Evolutionary conservation across 2,329 filamentous ascomycete species (phyloP).

Genomic region (Cordyceps militaris): DNA sequence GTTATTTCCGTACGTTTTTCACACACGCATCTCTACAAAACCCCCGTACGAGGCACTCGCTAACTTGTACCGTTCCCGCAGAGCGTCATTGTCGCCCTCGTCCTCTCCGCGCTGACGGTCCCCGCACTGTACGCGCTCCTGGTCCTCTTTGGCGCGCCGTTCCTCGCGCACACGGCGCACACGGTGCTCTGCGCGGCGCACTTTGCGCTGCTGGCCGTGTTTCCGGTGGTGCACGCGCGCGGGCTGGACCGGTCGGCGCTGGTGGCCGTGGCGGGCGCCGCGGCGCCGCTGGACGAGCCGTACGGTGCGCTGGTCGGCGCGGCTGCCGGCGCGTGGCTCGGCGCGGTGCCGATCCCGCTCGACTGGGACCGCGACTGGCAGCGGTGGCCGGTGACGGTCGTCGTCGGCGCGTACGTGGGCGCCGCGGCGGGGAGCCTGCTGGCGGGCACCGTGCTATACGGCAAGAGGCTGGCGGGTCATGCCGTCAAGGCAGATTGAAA

Average conservation of each 20-base stretch:
- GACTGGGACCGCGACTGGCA: constrained; percentile 99
- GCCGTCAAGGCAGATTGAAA: constrained; percentile 23
- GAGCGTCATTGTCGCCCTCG: constrained; percentile 39
- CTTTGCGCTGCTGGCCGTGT: constrained; percentile 68
- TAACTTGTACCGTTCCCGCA: constrained; percentile 17
- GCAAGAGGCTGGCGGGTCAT: constrained; percentile 32
- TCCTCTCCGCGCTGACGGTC: constrained; percentile 64
- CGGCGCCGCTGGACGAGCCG: constrained; percentile 71
- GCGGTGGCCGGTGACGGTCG: constrained; percentile 89
- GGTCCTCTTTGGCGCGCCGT: constrained; percentile 85
- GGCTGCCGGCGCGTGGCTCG: constrained; percentile 79
- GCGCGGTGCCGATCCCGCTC: constrained; percentile 88
- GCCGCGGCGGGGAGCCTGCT: constrained; percentile 63
- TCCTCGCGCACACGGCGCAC: constrained; percentile 71
- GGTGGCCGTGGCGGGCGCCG: constrained; percentile 59
- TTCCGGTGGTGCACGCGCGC: constrained; percentile 79
- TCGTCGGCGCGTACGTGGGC: constrained; percentile 75
- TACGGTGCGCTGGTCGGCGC: constrained; percentile 78
- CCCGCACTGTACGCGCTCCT: constrained; percentile 56
- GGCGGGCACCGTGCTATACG: constrained; percentile 45
- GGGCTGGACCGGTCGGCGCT: constrained; percentile 69
- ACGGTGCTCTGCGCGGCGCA: constrained; percentile 78
- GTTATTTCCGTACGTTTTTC: constrained; percentile 37
- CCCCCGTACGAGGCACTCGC: neutral
- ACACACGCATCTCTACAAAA: neutral